These are phyloP conservation scores for Cladosporium colombiae DNA, from an alignment of 2,329 filamentous ascomycete genomes.

Conservation along the genomic window DNA sequence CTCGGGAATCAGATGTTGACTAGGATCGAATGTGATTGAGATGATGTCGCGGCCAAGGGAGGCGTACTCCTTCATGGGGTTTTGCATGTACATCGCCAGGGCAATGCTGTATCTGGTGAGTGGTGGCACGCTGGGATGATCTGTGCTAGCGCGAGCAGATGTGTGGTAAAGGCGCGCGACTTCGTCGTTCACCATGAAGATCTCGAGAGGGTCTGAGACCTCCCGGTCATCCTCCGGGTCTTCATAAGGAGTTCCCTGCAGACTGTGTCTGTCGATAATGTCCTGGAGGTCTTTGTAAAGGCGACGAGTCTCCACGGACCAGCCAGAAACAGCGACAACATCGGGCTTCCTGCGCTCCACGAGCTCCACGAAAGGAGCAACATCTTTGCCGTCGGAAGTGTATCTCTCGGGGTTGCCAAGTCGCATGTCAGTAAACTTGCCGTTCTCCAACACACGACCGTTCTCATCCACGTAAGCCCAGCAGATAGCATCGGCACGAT, in stretches of 20 bases:
- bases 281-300: conserved; percentile 79
- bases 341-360: conserved; percentile 81
- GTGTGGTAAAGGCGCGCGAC: conserved; percentile 95
- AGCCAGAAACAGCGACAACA: conserved; percentile 86
- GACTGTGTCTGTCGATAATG: conserved; percentile 73
- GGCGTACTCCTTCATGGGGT: conserved; percentile 94
- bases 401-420: conserved; percentile 65
- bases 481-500: conserved; percentile 76
- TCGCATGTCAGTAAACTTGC: conserved; percentile 79
- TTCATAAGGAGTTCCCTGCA: conserved; percentile 79
- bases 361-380: conserved; percentile 74
- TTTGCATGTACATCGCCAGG: conserved; percentile 88
- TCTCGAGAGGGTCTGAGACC: conserved; percentile 76
- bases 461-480: conserved; percentile 96
- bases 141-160: conserved; percentile 73
- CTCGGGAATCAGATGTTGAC: conserved; percentile 82
- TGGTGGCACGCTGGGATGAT: conserved; percentile 78
- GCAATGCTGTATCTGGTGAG: conserved; percentile 87
- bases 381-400: conserved; percentile 64
- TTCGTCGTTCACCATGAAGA: conserved; percentile 92
- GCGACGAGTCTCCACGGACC: conserved; percentile 80
- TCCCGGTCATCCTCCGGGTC: conserved; percentile 75
- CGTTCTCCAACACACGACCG: conserved; percentile 83
- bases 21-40: conserved; percentile 84
- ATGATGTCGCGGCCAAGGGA: conserved; percentile 84